phyloP scores from a whole-genome alignment of 345 rosid species.

The Pistacia atlantica region DNA sequence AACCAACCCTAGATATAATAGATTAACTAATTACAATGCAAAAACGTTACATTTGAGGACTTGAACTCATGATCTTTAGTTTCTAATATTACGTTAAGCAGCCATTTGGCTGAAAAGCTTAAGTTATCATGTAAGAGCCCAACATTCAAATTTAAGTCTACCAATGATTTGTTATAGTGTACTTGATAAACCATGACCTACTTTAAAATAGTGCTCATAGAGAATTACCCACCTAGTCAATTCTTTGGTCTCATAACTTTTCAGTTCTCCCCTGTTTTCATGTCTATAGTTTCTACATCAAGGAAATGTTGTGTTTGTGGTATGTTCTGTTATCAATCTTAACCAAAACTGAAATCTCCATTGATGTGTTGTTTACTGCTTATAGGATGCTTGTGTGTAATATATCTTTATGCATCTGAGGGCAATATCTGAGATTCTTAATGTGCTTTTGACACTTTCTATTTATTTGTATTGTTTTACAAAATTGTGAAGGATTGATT shows the following conservation, averaged over 20 bases:
- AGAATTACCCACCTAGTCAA: background rate
- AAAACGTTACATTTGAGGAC: too few relatives aligned
- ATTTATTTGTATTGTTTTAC: background rate
- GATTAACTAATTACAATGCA: too few relatives aligned
- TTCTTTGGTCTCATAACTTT: background rate
- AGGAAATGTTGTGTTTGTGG: background rate
- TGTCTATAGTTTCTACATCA: background rate
- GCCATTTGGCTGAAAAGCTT: too few relatives aligned
- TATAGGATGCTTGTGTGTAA: background rate
- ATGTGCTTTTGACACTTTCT: slow-evolving; percentile 1
- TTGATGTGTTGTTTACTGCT: background rate
- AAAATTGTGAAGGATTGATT: background rate
- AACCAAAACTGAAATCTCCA: background rate
- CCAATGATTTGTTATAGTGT: background rate
- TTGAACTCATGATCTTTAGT: too few relatives aligned
- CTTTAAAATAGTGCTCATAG: background rate
- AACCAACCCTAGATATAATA: too few relatives aligned
- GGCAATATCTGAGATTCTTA: background rate
- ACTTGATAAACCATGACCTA: background rate
- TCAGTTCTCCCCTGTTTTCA: background rate
- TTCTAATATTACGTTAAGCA: too few relatives aligned
- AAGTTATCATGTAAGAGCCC: too few relatives aligned
- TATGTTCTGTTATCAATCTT: background rate
- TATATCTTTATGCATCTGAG: background rate
- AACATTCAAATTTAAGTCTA: too few relatives aligned